A percentile compares a stretch with the other conserved stretches of the same genome.
Conservation (phyloP, 2,329 filamentous ascomycete genomes). For the Fusarium siculi region DNA sequence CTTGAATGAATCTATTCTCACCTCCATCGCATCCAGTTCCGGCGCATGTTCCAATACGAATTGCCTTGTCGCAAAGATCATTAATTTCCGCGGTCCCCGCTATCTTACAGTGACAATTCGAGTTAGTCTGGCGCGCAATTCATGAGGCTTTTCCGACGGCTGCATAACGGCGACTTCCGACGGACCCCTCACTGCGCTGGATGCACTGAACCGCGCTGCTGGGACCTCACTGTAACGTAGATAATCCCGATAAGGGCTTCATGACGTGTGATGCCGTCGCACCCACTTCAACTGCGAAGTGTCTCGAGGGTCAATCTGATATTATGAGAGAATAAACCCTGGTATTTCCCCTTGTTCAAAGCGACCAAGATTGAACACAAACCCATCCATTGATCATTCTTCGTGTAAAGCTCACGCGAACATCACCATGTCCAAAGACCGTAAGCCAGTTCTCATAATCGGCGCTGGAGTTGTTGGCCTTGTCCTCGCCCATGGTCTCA, state of each 20-base stretch:
- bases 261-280: background rate
- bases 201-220: background rate
- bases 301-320: background rate
- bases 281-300: background rate
- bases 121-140: background rate
- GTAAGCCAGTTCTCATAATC: constrained; percentile 13
- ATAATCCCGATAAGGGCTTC: background rate
- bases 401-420: rapidly evolving
- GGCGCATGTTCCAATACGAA: background rate
- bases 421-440: constrained; percentile 11
- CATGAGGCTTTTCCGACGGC: constrained; percentile 7
- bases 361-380: background rate
- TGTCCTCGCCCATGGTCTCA: constrained; percentile 4
- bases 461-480: constrained; percentile 11
- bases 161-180: constrained; percentile 9
- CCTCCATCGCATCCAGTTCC: background rate
- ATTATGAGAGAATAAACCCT: background rate
- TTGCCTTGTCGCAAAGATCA: background rate
- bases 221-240: background rate
- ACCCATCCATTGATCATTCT: background rate
- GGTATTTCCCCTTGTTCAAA: background rate
- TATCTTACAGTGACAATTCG: background rate
- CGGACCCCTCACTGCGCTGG: background rate
- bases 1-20: constrained; percentile 1
- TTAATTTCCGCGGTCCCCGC: constrained; percentile 7